These are phyloP conservation scores for Boletales sp. DNA, from an alignment of 768 basidiomycete species.

Conservation along the genomic window DNA sequence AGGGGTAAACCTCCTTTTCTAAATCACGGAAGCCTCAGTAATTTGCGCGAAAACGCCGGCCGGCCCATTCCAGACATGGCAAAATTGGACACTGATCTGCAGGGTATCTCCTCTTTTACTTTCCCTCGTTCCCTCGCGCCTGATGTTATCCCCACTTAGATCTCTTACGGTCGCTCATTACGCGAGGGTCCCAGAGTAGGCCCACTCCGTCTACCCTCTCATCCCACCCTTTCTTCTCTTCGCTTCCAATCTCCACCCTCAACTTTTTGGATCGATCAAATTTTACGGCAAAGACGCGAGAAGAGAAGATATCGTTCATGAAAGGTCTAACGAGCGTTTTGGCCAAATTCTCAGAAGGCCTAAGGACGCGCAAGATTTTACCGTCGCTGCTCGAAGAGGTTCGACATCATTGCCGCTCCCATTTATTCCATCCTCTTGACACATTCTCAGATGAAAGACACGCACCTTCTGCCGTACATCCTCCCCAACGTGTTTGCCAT, in stretches of 20 bases:
- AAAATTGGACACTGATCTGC: slow-evolving; percentile 65
- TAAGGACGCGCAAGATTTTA: slow-evolving; percentile 84
- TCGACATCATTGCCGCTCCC: slow-evolving; percentile 9
- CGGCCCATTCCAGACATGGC: slow-evolving; percentile 61
- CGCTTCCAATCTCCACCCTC: slow-evolving; percentile 90
- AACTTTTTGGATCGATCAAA: slow-evolving; percentile 95
- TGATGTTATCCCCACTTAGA: slow-evolving; percentile 40
- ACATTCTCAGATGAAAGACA: slow-evolving; percentile 80
- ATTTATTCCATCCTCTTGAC: slow-evolving; percentile 4
- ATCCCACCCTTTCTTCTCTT: slow-evolving; percentile 89
- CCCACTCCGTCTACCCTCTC: slow-evolving; percentile 80
- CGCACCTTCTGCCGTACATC: slow-evolving; percentile 88
- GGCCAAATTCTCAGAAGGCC: slow-evolving; percentile 81
- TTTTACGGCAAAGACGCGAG: slow-evolving; percentile 89
- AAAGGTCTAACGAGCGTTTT: slow-evolving; percentile 82
- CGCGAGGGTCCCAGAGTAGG: slow-evolving; percentile 67
- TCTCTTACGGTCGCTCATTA: slow-evolving; percentile 76
- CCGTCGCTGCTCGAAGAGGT: slow-evolving; percentile 94
- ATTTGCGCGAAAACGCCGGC: slow-evolving; percentile 66
- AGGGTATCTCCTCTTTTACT: slow-evolving; percentile 43
- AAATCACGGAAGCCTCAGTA: slow-evolving; percentile 72
- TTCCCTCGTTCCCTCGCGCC: slow-evolving; percentile 2
- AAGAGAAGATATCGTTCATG: slow-evolving; percentile 97
- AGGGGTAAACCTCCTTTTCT: slow-evolving; percentile 85
- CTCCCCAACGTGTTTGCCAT: slow-evolving; percentile 95